Evolutionary conservation across 2,329 filamentous ascomycete species (phyloP).

Genomic region (Parascedosporium putredinis): DNA sequence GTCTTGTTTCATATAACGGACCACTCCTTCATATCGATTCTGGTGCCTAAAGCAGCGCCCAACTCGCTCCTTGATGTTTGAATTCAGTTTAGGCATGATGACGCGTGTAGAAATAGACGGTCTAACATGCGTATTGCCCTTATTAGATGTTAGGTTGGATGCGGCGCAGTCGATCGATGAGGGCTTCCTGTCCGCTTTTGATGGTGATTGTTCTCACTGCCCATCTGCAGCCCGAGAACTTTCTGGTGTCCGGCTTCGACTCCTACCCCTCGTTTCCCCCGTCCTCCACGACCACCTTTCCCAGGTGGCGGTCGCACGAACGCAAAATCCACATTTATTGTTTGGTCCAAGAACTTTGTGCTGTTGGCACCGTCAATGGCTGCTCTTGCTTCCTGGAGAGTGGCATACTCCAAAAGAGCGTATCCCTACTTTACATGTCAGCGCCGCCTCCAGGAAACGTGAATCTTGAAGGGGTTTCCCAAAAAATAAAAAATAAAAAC

Average conservation of each 20-base stretch:
- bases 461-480: not conserved
- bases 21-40: too few species aligned
- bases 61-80: not conserved
- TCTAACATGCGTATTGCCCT: too few species aligned
- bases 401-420: constrained; percentile 75
- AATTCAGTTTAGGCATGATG: too few species aligned
- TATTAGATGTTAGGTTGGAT: too few species aligned
- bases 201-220: not conserved
- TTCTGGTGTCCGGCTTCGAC: constrained; percentile 29
- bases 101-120: too few species aligned
- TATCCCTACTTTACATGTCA: constrained; percentile 50
- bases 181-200: not conserved
- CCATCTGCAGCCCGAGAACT: not conserved
- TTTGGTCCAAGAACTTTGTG: constrained; percentile 72
- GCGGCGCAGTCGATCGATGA: not conserved
- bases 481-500: not conserved
- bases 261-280: constrained; percentile 34
- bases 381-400: constrained; percentile 66
- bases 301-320: constrained; percentile 67
- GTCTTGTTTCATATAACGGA: too few species aligned
- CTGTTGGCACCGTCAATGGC: constrained; percentile 72
- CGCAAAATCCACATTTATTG: constrained; percentile 70
- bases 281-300: constrained; percentile 26
- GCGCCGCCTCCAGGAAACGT: not conserved
- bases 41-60: not conserved